Evolutionary conservation across 2,329 filamentous ascomycete genomes (phyloP).

Genomic region (Colletotrichum destructivum): DNA sequence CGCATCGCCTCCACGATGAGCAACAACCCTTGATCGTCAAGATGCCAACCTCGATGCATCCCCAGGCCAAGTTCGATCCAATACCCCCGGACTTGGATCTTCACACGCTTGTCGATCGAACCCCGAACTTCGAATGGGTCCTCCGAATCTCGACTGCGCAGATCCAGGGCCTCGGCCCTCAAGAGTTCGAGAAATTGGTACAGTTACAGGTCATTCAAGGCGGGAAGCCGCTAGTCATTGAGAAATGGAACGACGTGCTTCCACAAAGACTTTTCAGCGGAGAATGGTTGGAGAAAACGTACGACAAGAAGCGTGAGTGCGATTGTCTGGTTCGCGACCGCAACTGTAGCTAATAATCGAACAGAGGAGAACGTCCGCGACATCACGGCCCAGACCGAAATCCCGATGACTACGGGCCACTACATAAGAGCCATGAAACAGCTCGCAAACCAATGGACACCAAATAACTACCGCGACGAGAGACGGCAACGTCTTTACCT

Average conservation of each 20-base stretch:
- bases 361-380: conserved; percentile 89
- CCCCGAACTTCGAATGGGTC: conserved; percentile 89
- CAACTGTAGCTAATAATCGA: conserved; percentile 44
- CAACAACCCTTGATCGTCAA: conserved; percentile 46
- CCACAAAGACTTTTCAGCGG: conserved; percentile 84
- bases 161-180: conserved; percentile 82
- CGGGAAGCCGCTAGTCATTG: conserved; percentile 91
- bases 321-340: not conserved
- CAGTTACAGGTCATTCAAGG: conserved; percentile 85
- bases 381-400: conserved; percentile 78
- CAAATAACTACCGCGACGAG: conserved; percentile 83
- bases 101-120: conserved; percentile 79
- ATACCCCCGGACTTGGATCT: conserved; percentile 90
- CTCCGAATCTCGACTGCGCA: conserved; percentile 84
- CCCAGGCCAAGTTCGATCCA: conserved; percentile 91
- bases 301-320: conserved; percentile 81
- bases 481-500: conserved; percentile 90
- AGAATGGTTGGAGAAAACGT: conserved; percentile 84
- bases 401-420: conserved; percentile 89
- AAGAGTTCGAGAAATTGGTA: conserved; percentile 89
- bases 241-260: conserved; percentile 85
- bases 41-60: conserved; percentile 83
- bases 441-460: conserved; percentile 85
- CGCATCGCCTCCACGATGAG: not conserved
- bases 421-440: conserved; percentile 91